phyloP scores from a whole-genome alignment of 2,329 filamentous ascomycete species.

The Pseudocercospora eumusae region DNA sequence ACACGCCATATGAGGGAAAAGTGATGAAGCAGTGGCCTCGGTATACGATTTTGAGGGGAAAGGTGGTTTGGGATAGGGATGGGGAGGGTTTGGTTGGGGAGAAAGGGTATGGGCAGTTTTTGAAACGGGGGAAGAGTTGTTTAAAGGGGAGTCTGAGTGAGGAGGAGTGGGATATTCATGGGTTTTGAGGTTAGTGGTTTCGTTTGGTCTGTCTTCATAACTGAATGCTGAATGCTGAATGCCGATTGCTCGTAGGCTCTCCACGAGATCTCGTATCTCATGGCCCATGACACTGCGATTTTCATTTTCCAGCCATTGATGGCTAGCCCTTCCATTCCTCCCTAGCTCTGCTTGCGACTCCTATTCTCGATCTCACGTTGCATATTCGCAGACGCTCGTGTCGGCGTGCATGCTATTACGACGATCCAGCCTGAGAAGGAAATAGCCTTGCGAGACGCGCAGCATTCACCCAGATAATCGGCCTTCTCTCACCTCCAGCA shows the following conservation, averaged over 20 bases:
- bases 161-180: constrained; percentile 27
- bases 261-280: neutral
- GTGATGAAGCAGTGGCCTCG: constrained; percentile 59
- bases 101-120: constrained; percentile 50
- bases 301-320: too few relatives aligned
- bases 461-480: too few relatives aligned
- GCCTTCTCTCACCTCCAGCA: too few relatives aligned
- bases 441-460: too few relatives aligned
- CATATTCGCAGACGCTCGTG: too few relatives aligned
- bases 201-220: neutral
- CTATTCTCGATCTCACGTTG: too few relatives aligned
- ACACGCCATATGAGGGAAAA: constrained; percentile 61
- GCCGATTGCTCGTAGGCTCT: neutral
- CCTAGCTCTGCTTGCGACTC: too few relatives aligned
- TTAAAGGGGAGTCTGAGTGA: constrained; percentile 34
- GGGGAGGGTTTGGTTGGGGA: constrained; percentile 51
- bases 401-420: too few relatives aligned
- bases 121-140: constrained; percentile 47
- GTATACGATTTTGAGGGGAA: constrained; percentile 58
- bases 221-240: neutral
- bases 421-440: too few relatives aligned
- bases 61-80: constrained; percentile 59
- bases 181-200: neutral
- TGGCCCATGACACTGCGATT: too few relatives aligned
- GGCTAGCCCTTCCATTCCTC: too few relatives aligned